Evolutionary conservation across 148 eudicot genomes (phyloP).

Genomic region (Cornus kousa): DNA sequence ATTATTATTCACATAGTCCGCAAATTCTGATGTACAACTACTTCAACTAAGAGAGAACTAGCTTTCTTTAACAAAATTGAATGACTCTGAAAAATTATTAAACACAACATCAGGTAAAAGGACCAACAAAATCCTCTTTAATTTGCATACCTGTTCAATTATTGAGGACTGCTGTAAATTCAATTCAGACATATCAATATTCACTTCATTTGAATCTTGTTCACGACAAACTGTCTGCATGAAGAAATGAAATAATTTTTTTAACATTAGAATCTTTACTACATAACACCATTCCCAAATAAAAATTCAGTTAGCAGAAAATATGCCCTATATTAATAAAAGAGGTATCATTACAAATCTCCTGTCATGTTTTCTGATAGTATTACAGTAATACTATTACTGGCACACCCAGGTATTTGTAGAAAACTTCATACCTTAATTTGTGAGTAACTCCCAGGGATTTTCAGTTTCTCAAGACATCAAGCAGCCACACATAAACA

Average conservation of each 20-base stretch:
- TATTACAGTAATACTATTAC: too few relatives aligned
- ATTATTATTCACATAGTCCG: too few relatives aligned
- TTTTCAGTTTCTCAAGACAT: neutral
- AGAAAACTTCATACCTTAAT: neutral
- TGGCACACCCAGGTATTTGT: neutral
- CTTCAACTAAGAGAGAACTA: too few relatives aligned
- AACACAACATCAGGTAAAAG: too few relatives aligned
- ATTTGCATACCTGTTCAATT: slow-evolving; percentile 26
- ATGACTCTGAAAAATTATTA: too few relatives aligned
- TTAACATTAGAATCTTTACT: neutral
- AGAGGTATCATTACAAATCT: neutral
- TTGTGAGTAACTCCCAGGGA: neutral
- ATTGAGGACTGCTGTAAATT: slow-evolving; percentile 18
- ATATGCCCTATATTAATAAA: neutral
- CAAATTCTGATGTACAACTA: too few relatives aligned
- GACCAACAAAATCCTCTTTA: too few relatives aligned
- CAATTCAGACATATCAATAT: slow-evolving; percentile 39
- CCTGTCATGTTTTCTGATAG: neutral
- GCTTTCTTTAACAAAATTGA: too few relatives aligned
- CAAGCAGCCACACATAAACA: neutral
- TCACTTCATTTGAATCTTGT: slow-evolving; percentile 30
- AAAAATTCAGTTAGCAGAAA: neutral
- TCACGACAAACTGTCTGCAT: slow-evolving; percentile 34
- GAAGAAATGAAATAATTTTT: neutral
- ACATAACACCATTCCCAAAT: neutral